Base-by-base conservation (phyloP, 257 asterid species). In the Nicotiana undulata region DNA sequence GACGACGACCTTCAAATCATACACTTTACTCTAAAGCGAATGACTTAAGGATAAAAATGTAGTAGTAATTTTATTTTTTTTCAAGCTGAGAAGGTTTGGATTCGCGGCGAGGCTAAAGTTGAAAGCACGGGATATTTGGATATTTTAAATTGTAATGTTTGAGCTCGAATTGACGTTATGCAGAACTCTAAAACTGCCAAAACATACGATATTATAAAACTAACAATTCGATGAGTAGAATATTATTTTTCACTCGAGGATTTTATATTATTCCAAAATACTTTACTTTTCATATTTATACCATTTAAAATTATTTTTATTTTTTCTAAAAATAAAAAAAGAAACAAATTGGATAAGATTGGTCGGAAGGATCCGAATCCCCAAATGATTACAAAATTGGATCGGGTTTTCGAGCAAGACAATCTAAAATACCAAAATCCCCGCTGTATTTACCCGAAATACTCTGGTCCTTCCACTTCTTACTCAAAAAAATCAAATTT, bases 381-480 rank as follows among this genome's bases (percentile, higher is more conserved):
- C 58, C 32, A 68, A 40, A 12, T 51, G 34, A 22, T 46, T 22
- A 31, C 17, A 68, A 68, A 37, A 1, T 2, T 72, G 77, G 37
- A 13, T 72, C 79, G 79, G 79, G 79, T 70, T 44, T 44, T 29
- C 56, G 18, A 51, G 56, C 5, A 51, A 51, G 17, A 12, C 18
- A 3, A 13, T 51, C 18, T 13, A 29, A 51, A 13, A 13, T 13
- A 11, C 49, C 31, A 12, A 70, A 70, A 70, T 11, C 76, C 31
- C 55, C n/a, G 55, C 76, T 37, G 44, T 40, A 70, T 70, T 70
- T n/a, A 44, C 77, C 77, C 58, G 58, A 20, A 40, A 1, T 44
- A 12, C 77, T 70, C 20, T 70, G 77, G 77, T 70, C 77, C 77
- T 70, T 70, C 34, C 77, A 46, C 77, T 70, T 44, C 59, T 70